Evolutionary conservation across 2,329 filamentous ascomycete genomes (phyloP).

Genomic region (Fusarium sp.): DNA sequence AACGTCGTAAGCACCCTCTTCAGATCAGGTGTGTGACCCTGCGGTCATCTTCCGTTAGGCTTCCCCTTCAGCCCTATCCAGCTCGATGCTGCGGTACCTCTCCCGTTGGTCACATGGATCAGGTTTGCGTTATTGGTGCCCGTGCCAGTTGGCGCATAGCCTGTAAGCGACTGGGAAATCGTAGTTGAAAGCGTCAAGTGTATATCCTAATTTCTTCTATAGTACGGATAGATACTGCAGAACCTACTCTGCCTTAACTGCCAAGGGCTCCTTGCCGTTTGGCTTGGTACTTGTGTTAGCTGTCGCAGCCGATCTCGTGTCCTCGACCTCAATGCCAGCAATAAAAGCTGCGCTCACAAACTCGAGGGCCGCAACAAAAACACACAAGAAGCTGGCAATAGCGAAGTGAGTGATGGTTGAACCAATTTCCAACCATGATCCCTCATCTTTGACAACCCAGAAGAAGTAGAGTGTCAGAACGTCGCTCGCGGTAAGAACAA

Average conservation of each 20-base stretch:
- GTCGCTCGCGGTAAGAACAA: constrained; percentile 91
- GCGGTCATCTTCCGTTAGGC: constrained; percentile 44
- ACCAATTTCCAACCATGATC: constrained; percentile 96
- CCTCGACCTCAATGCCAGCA: constrained; percentile 77
- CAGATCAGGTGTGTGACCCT: constrained; percentile 18
- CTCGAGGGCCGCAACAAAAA: constrained; percentile 91
- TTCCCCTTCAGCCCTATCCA: constrained; percentile 39
- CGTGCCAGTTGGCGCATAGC: not conserved
- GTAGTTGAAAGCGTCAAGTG: constrained; percentile 1
- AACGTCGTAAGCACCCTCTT: constrained; percentile 21
- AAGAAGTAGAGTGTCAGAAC: constrained; percentile 96
- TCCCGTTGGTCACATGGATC: constrained; percentile 15
- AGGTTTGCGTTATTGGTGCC: not conserved
- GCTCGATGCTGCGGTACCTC: constrained; percentile 1
- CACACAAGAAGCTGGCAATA: constrained; percentile 88
- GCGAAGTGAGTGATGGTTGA: constrained; percentile 96
- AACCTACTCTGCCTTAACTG: constrained; percentile 12
- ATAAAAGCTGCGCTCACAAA: constrained; percentile 86
- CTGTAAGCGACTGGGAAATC: not conserved
- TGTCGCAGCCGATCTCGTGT: constrained; percentile 6
- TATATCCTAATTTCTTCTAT: constrained; percentile 4
- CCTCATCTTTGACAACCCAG: constrained; percentile 96
- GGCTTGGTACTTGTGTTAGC: constrained; percentile 17
- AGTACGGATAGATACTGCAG: not conserved
- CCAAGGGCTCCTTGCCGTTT: constrained; percentile 30